Evolutionary conservation across 2,329 filamentous ascomycete species (phyloP).

Genomic region (Nothopassalora personata): DNA sequence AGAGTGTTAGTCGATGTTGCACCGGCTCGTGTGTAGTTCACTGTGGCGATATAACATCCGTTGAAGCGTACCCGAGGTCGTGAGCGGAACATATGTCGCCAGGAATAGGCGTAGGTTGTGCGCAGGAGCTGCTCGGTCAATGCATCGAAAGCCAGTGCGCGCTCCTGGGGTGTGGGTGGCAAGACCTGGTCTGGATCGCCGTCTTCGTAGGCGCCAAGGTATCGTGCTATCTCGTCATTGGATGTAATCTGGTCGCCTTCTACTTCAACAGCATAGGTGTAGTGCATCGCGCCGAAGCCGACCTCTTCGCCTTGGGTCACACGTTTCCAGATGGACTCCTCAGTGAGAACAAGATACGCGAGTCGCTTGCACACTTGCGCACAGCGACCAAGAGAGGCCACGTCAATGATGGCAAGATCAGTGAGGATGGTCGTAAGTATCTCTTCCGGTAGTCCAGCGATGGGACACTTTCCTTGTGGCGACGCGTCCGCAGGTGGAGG

Average conservation of each 20-base stretch:
- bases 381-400: constrained; percentile 69
- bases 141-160: constrained; percentile 18
- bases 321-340: constrained; percentile 80
- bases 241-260: constrained; percentile 41
- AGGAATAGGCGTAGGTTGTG: constrained; percentile 33
- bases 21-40: constrained; percentile 87
- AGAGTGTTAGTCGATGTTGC: constrained; percentile 64
- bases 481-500: constrained; percentile 67
- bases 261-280: constrained; percentile 63
- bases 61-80: constrained; percentile 89
- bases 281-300: constrained; percentile 80
- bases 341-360: constrained; percentile 76
- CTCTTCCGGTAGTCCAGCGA: constrained; percentile 74
- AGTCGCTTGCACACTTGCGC: constrained; percentile 80
- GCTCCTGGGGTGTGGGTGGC: constrained; percentile 20
- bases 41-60: constrained; percentile 92
- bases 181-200: constrained; percentile 11
- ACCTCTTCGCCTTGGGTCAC: constrained; percentile 65
- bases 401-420: constrained; percentile 66
- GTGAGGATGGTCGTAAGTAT: constrained; percentile 73
- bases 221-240: constrained; percentile 21
- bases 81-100: constrained; percentile 66
- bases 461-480: constrained; percentile 70
- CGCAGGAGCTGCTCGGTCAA: constrained; percentile 27
- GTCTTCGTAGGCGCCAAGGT: constrained; percentile 18